Percentiles rank a stretch among this genome's conserved stretches.
phyloP scores from a whole-genome alignment of 2,329 filamentous ascomycete genomes.

The Samsoniella hepiali region DNA sequence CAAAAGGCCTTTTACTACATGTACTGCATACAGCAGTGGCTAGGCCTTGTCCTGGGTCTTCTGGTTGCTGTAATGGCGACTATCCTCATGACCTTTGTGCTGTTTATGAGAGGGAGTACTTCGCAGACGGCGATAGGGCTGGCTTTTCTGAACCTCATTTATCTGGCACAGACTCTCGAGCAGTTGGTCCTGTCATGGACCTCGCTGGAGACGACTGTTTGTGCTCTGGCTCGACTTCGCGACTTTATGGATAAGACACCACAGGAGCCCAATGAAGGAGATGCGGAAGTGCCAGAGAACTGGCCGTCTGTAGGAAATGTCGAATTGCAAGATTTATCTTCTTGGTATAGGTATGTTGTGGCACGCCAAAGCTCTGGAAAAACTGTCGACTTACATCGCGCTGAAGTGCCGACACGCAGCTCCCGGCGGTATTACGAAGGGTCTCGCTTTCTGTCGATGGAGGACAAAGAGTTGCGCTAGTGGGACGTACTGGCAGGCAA shows the following conservation, averaged over 20 bases:
- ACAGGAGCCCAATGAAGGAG: background rate
- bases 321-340: background rate
- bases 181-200: background rate
- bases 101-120: background rate
- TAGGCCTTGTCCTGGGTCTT: conserved; percentile 23
- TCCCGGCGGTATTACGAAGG: background rate
- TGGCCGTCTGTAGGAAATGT: conserved; percentile 2
- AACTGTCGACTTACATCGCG: background rate
- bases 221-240: background rate
- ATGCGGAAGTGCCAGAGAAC: background rate
- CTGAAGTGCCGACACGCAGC: background rate
- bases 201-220: conserved; percentile 5
- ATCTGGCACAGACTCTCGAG: background rate
- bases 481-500: conserved; percentile 4
- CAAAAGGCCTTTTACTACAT: conserved; percentile 54
- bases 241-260: conserved; percentile 6
- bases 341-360: background rate
- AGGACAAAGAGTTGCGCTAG: background rate
- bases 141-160: conserved; percentile 5
- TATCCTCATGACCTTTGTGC: background rate
- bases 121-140: conserved; percentile 5
- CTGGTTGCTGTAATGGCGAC: background rate
- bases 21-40: conserved; percentile 52
- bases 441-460: background rate
- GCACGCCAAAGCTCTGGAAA: background rate